phyloP scores from a whole-genome alignment of 352 stramenopile genomes.

The Phytopythium montanum region DNA sequence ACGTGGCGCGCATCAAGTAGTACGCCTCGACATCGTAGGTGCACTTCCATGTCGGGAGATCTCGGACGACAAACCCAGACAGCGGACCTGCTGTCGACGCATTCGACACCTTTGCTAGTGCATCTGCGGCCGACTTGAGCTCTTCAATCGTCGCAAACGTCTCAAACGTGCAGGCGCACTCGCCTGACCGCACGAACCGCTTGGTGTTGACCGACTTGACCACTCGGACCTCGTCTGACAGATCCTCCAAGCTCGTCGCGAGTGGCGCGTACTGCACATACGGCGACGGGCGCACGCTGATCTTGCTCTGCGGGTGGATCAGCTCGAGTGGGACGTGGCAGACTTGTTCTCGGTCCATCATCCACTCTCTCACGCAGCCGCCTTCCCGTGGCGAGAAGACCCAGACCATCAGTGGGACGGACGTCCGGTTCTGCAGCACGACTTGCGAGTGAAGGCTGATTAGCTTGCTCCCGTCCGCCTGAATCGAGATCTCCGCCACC shows the following conservation, averaged over 20 bases:
- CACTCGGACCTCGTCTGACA: conserved; percentile 66
- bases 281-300: conserved; percentile 80
- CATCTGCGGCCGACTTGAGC: conserved; percentile 42
- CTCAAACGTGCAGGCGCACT: conserved; percentile 81
- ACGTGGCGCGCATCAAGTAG: conserved; percentile 82
- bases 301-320: conserved; percentile 85
- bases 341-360: conserved; percentile 80
- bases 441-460: conserved; percentile 87
- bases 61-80: conserved; percentile 77
- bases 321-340: conserved; percentile 81
- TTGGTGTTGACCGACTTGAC: conserved; percentile 75
- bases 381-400: conserved; percentile 81
- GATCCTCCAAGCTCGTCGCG: conserved; percentile 74
- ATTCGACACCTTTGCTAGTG: conserved; percentile 24
- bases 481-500: conserved; percentile 84
- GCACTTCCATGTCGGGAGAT: conserved; percentile 84
- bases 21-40: conserved; percentile 88
- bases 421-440: conserved; percentile 84
- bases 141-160: conserved; percentile 73
- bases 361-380: conserved; percentile 73
- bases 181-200: conserved; percentile 73
- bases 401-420: conserved; percentile 86
- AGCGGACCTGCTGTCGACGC: conserved; percentile 43
- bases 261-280: conserved; percentile 85
- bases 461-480: conserved; percentile 85